Evolutionary conservation across 1,139 yeast species (phyloP).

Genomic region (Debaryomycetaceae sp.): DNA sequence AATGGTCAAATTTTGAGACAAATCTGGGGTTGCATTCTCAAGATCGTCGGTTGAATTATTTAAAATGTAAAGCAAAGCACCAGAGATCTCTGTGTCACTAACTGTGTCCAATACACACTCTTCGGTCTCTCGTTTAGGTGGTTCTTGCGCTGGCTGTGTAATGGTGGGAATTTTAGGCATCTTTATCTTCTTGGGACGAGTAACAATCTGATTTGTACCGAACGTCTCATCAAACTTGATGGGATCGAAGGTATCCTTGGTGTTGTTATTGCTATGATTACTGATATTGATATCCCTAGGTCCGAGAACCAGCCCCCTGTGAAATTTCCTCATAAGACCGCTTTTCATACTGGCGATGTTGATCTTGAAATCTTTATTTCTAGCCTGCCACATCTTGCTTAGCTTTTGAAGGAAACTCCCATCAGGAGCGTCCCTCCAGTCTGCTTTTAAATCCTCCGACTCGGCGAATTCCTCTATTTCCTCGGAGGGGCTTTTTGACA

Average conservation of each 20-base stretch:
- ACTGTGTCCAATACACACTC: not conserved
- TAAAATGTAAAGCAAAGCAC: slow-evolving; percentile 8
- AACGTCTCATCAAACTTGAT: not conserved
- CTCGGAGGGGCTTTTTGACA: not conserved
- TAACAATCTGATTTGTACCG: not conserved
- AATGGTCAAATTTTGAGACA: not conserved
- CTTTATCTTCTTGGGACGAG: not conserved
- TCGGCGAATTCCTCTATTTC: not conserved
- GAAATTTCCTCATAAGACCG: not conserved
- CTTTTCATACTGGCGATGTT: not conserved
- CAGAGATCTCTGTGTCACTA: slow-evolving; percentile 5
- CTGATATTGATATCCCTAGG: not conserved
- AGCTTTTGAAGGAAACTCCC: not conserved
- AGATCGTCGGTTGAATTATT: slow-evolving; percentile 1
- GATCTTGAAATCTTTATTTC: not conserved
- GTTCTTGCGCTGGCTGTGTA: not conserved
- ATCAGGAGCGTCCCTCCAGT: not conserved
- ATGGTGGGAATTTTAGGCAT: not conserved
- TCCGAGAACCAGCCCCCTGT: not conserved
- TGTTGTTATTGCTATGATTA: not conserved
- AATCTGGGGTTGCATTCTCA: not conserved
- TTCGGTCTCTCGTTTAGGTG: not conserved
- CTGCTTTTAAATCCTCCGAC: not conserved
- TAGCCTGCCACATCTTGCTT: not conserved
- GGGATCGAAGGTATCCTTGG: not conserved